Evolutionary conservation across 2,329 filamentous ascomycete genomes (phyloP).

Genomic region (Colletotrichum noveboracense): DNA sequence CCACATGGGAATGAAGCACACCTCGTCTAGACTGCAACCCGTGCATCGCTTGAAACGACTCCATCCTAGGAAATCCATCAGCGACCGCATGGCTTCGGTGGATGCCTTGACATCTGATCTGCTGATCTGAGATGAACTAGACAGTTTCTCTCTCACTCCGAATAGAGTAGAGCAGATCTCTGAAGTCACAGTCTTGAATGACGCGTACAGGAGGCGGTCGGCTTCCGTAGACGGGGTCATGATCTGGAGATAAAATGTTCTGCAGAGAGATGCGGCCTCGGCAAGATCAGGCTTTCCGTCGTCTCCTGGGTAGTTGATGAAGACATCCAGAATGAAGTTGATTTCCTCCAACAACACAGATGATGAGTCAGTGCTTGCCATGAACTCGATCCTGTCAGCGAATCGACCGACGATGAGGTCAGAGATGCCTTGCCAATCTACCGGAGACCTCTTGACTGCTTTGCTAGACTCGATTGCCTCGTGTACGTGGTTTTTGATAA

Average conservation of each 20-base stretch:
- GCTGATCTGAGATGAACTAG: neutral
- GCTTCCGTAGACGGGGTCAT: slow-evolving; percentile 29
- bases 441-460: slow-evolving; percentile 9
- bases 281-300: slow-evolving; percentile 33
- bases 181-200: slow-evolving; percentile 35
- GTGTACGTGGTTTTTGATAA: slow-evolving; percentile 48
- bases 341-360: slow-evolving; percentile 27
- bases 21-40: slow-evolving; percentile 55
- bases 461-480: slow-evolving; percentile 38
- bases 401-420: slow-evolving; percentile 68
- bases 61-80: slow-evolving; percentile 62
- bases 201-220: slow-evolving; percentile 41
- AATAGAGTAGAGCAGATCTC: slow-evolving; percentile 32
- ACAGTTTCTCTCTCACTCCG: neutral
- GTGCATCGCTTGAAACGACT: slow-evolving; percentile 62
- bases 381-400: slow-evolving; percentile 50
- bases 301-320: slow-evolving; percentile 39
- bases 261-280: slow-evolving; percentile 43
- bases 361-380: slow-evolving; percentile 29
- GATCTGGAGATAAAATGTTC: slow-evolving; percentile 41
- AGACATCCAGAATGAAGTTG: slow-evolving; percentile 38
- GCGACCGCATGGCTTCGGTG: slow-evolving; percentile 17
- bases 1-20: slow-evolving; percentile 68
- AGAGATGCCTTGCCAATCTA: slow-evolving; percentile 66
- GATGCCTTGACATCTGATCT: neutral